Evolutionary conservation across 1,284 basidiomycete species (phyloP).

Genomic region (Peniophora sp.): DNA sequence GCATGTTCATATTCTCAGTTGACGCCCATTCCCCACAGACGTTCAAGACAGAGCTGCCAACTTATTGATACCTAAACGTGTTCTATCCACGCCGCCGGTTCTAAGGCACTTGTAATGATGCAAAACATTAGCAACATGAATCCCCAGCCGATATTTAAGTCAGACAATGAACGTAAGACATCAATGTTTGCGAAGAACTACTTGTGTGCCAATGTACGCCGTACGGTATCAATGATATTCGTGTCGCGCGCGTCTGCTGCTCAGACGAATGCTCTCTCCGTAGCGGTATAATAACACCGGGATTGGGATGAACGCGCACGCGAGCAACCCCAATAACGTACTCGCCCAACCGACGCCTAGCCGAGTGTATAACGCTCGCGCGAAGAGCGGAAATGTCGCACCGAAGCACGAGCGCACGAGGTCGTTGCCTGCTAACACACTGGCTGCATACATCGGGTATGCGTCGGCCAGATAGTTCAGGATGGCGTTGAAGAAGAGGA

Average conservation of each 20-base stretch:
- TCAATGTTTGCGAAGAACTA: too few relatives aligned
- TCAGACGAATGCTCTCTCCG: conserved; percentile 9
- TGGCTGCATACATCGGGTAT: conserved; percentile 27
- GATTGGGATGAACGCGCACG: conserved; percentile 21
- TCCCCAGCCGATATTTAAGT: too few relatives aligned
- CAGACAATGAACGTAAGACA: neutral
- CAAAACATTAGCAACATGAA: too few relatives aligned
- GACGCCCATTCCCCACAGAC: too few relatives aligned
- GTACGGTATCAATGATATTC: neutral
- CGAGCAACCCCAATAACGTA: conserved; percentile 22
- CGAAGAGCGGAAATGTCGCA: conserved; percentile 28
- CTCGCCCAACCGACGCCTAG: conserved; percentile 25
- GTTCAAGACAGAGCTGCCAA: too few relatives aligned
- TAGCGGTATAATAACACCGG: conserved; percentile 13
- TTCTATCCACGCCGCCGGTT: too few relatives aligned
- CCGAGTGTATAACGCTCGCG: conserved; percentile 21
- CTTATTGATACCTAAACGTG: too few relatives aligned
- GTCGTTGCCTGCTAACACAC: conserved; percentile 30
- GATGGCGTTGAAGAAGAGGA: conserved; percentile 20
- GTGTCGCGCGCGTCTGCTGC: conserved; percentile 8
- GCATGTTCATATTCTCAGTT: too few relatives aligned
- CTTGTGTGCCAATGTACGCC: too few relatives aligned
- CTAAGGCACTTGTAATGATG: too few relatives aligned
- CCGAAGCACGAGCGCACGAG: conserved; percentile 26
- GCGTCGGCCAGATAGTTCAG: conserved; percentile 25